These are phyloP conservation scores for Ascosphaera apis DNA, from an alignment of 2,329 filamentous ascomycete genomes.

Conservation along the genomic window DNA sequence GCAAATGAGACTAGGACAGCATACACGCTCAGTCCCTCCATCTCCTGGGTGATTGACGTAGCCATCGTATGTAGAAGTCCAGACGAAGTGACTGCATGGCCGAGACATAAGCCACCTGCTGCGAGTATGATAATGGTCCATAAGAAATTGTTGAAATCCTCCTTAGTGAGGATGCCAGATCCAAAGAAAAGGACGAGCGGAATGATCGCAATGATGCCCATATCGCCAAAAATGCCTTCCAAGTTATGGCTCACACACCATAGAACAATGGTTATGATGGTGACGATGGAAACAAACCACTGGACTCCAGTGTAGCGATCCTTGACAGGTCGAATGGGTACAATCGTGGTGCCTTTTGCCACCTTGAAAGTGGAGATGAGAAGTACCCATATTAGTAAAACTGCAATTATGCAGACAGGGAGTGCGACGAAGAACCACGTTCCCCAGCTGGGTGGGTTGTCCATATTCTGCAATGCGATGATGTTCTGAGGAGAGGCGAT, in stretches of 20 bases:
- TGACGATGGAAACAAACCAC: conserved; percentile 76
- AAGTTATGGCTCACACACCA: conserved; percentile 89
- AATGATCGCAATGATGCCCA: conserved; percentile 95
- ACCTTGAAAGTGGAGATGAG: conserved; percentile 71
- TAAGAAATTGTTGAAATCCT: conserved; percentile 98
- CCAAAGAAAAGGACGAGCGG: conserved; percentile 93
- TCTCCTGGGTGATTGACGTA: conserved; percentile 44
- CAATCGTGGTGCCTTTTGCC: conserved; percentile 63
- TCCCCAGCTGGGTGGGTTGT: conserved; percentile 73
- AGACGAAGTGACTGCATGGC: conserved; percentile 83
- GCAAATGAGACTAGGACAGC: conserved; percentile 71
- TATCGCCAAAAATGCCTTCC: conserved; percentile 74
- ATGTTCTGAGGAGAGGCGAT: conserved; percentile 97
- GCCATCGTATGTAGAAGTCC: conserved; percentile 81
- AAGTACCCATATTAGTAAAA: conserved; percentile 71
- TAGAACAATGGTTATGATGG: conserved; percentile 59
- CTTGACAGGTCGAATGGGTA: conserved; percentile 72
- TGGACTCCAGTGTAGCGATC: conserved; percentile 75
- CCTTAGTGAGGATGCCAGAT: conserved; percentile 85
- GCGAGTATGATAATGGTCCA: conserved; percentile 99
- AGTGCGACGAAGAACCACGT: conserved; percentile 94
- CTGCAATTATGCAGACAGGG: conserved; percentile 73
- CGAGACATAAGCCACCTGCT: conserved; percentile 73
- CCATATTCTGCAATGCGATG: conserved; percentile 89
- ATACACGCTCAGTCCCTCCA: conserved; percentile 64